Evolutionary conservation across 2,329 filamentous ascomycete genomes (phyloP).

Genomic region (Fusarium dimerum): DNA sequence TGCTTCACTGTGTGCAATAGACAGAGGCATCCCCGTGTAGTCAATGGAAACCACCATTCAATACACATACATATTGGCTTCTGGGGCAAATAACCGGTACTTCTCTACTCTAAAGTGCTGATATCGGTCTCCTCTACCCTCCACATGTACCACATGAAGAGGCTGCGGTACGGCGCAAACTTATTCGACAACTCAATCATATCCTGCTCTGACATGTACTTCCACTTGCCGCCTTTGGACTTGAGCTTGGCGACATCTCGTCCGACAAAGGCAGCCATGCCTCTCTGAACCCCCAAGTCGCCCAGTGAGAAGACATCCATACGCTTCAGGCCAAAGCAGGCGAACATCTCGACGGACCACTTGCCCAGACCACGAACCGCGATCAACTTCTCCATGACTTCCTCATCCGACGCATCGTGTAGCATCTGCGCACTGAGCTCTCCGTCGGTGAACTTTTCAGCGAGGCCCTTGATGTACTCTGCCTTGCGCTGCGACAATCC

Average conservation of each 20-base stretch:
- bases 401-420: constrained; percentile 78
- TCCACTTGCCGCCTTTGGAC: constrained; percentile 83
- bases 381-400: constrained; percentile 78
- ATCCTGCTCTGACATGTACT: constrained; percentile 94
- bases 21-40: too few species aligned
- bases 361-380: constrained; percentile 83
- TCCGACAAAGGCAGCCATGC: constrained; percentile 86
- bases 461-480: constrained; percentile 87
- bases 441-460: constrained; percentile 74
- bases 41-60: neutral
- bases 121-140: constrained; percentile 78
- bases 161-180: constrained; percentile 83
- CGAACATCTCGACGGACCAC: constrained; percentile 99
- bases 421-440: constrained; percentile 78
- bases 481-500: constrained; percentile 93
- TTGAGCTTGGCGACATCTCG: constrained; percentile 84
- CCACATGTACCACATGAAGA: constrained; percentile 99
- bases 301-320: constrained; percentile 93
- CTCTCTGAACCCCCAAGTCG: constrained; percentile 90
- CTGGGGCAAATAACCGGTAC: constrained; percentile 18
- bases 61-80: neutral
- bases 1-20: too few species aligned
- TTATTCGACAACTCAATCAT: constrained; percentile 81
- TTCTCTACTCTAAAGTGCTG: constrained; percentile 52
- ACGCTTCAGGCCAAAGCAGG: constrained; percentile 89